A percentile compares a stretch with the other conserved stretches of the same genome.
phyloP scores from a whole-genome alignment of 2,329 filamentous ascomycete genomes.

The Stylonectria norvegica region DNA sequence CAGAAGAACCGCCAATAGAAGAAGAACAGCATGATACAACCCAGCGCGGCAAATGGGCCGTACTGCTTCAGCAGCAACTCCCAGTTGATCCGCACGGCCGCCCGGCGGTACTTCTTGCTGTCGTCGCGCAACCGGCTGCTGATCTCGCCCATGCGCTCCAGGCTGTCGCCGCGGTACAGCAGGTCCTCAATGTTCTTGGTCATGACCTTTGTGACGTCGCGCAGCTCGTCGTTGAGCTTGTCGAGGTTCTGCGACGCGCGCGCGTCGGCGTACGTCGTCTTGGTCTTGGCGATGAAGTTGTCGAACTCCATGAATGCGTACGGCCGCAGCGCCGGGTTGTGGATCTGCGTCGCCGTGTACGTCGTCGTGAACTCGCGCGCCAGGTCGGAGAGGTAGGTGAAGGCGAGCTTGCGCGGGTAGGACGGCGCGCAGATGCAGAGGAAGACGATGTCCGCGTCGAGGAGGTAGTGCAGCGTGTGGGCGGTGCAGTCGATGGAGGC shows the following conservation, averaged over 20 bases:
- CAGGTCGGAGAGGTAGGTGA: conserved; percentile 95
- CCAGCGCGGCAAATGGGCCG: conserved; percentile 80
- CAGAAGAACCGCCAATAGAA: conserved; percentile 93
- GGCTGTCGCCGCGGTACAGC: conserved; percentile 86
- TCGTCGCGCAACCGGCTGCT: conserved; percentile 84
- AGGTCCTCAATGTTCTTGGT: conserved; percentile 99
- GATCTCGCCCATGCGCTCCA: conserved; percentile 97
- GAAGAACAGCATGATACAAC: conserved; percentile 78
- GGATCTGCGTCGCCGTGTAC: conserved; percentile 71
- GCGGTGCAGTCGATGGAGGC: conserved; percentile 81
- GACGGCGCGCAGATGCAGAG: conserved; percentile 89
- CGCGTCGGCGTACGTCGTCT: conserved; percentile 89
- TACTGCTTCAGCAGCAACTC: conserved; percentile 96
- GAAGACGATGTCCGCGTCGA: conserved; percentile 81
- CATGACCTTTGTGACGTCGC: conserved; percentile 99
- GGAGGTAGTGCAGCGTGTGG: conserved; percentile 87
- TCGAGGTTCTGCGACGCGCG: conserved; percentile 90
- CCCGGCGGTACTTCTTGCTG: conserved; percentile 88
- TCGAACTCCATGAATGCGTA: conserved; percentile 99
- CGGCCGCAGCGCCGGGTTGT: conserved; percentile 71
- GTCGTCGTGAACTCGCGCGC: conserved; percentile 85
- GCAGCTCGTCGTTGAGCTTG: conserved; percentile 92
- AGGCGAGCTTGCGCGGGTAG: conserved; percentile 96
- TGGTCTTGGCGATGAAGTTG: conserved; percentile 90
- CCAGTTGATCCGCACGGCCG: conserved; percentile 96